These are phyloP conservation scores for Neoscytalidium dimidiatum DNA, from an alignment of 2,329 filamentous ascomycete species.

Conservation along the genomic window DNA sequence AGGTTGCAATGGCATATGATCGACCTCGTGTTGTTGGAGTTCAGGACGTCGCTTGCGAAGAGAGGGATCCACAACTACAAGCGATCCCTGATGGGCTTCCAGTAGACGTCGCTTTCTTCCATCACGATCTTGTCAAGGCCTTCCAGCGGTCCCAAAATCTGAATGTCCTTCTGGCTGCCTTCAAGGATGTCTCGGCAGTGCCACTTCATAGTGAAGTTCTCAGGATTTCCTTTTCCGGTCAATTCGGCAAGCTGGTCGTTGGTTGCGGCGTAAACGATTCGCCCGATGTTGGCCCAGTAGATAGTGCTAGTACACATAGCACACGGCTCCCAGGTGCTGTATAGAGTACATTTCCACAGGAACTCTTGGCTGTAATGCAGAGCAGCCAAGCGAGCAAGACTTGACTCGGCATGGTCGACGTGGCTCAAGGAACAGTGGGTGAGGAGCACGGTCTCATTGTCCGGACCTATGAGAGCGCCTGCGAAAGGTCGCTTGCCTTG, in stretches of 20 bases:
- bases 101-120: constrained; percentile 50
- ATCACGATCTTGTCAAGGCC: constrained; percentile 49
- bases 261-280: constrained; percentile 53
- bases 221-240: constrained; percentile 51
- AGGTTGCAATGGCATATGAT: neutral
- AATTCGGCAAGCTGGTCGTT: constrained; percentile 50
- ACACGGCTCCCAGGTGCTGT: constrained; percentile 59
- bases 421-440: constrained; percentile 55
- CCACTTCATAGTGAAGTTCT: constrained; percentile 56
- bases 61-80: neutral
- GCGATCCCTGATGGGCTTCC: constrained; percentile 30
- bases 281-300: constrained; percentile 57
- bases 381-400: constrained; percentile 52
- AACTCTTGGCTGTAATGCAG: constrained; percentile 52
- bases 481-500: constrained; percentile 54
- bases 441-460: constrained; percentile 52
- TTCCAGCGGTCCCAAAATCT: constrained; percentile 52
- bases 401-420: constrained; percentile 56
- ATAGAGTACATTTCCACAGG: constrained; percentile 52
- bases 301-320: constrained; percentile 54
- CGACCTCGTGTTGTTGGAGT: neutral
- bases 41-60: neutral
- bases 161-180: constrained; percentile 51
- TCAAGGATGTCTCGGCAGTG: constrained; percentile 51
- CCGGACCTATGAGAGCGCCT: constrained; percentile 51